A percentile compares a stretch with the other conserved stretches of the same genome.
Conservation (phyloP, 805 yeast species). For the Lipomyces yamanashiensis region DNA sequence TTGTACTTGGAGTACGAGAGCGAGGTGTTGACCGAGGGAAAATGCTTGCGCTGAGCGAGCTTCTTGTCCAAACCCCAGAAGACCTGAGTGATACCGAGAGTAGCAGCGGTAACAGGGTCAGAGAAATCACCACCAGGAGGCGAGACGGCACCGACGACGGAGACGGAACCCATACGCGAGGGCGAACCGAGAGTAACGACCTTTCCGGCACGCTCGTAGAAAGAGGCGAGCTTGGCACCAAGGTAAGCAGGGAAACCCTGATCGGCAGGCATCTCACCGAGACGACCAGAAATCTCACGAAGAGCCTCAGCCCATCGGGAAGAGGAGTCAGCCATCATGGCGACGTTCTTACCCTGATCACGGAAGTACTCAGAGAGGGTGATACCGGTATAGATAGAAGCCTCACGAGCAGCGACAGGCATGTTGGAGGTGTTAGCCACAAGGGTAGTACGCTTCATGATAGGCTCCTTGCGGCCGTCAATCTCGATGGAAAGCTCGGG, state of each 20-base stretch:
- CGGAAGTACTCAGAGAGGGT: conserved; percentile 99
- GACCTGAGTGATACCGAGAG: conserved; percentile 99
- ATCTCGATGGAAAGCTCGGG: conserved; percentile 94
- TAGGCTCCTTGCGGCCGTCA: conserved; percentile 93
- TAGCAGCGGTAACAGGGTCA: conserved; percentile 98
- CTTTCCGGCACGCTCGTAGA: conserved; percentile 99
- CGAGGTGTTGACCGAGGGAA: conserved; percentile 97
- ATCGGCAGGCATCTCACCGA: conserved; percentile 99
- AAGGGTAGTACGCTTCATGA: conserved; percentile 98
- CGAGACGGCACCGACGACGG: conserved; percentile 99
- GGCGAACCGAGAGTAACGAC: conserved; percentile 96
- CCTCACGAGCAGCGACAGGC: conserved; percentile 99
- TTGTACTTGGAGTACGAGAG: conserved; percentile 97
- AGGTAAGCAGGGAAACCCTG: conserved; percentile 99
- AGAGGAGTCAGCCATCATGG: conserved; percentile 99
- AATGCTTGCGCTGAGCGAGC: conserved; percentile 98
- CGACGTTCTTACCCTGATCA: conserved; percentile 98
- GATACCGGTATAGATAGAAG: conserved; percentile 98
- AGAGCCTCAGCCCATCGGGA: conserved; percentile 99
- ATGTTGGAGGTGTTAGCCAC: conserved; percentile 98
- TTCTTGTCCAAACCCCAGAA: conserved; percentile 99
- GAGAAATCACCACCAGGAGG: conserved; percentile 99
- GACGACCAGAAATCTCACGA: conserved; percentile 99
- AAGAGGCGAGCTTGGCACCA: conserved; percentile 98
- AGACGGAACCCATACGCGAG: conserved; percentile 93